phyloP scores from a whole-genome alignment of 805 yeast species.

The Lachancea lanzarotensis region DNA sequence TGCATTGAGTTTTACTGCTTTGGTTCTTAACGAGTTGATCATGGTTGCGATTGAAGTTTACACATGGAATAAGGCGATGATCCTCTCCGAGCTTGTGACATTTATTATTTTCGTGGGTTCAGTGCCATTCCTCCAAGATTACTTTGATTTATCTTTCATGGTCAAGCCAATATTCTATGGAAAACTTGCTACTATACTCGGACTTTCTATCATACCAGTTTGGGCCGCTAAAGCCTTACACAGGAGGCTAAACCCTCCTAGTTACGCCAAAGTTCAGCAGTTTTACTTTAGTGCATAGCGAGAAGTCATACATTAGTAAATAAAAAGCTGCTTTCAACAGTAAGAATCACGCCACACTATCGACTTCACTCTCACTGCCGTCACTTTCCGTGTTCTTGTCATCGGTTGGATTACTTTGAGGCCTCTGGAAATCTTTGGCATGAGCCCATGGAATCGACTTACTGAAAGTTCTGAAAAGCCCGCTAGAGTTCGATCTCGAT shows the following conservation, averaged over 20 bases:
- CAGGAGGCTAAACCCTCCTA: conserved; percentile 82
- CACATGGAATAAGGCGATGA: conserved; percentile 84
- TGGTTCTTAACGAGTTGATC: conserved; percentile 75
- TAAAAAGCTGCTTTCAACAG: not conserved
- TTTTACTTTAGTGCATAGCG: conserved; percentile 35
- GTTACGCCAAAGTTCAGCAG: conserved; percentile 93
- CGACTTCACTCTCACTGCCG: conserved; percentile 17
- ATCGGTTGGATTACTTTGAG: conserved; percentile 17
- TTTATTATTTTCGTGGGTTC: conserved; percentile 60
- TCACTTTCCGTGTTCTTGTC: conserved; percentile 21
- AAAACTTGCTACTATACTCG: conserved; percentile 58
- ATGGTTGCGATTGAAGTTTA: conserved; percentile 93
- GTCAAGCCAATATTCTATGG: conserved; percentile 54
- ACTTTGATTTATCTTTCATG: conserved; percentile 67
- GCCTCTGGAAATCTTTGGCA: conserved; percentile 77
- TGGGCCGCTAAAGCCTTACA: conserved; percentile 77
- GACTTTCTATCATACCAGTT: conserved; percentile 75
- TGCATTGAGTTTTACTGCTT: conserved; percentile 73
- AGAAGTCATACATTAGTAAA: not conserved
- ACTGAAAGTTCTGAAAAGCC: conserved; percentile 39
- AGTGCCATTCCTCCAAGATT: conserved; percentile 81
- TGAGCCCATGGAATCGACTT: conserved; percentile 68
- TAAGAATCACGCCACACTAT: conserved; percentile 9
- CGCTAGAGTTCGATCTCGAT: conserved; percentile 1
- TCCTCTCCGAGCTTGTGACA: conserved; percentile 65